These are phyloP conservation scores for Nannochloris sp. DNA, from an alignment of 139 green algal species.

Conservation along the genomic window DNA sequence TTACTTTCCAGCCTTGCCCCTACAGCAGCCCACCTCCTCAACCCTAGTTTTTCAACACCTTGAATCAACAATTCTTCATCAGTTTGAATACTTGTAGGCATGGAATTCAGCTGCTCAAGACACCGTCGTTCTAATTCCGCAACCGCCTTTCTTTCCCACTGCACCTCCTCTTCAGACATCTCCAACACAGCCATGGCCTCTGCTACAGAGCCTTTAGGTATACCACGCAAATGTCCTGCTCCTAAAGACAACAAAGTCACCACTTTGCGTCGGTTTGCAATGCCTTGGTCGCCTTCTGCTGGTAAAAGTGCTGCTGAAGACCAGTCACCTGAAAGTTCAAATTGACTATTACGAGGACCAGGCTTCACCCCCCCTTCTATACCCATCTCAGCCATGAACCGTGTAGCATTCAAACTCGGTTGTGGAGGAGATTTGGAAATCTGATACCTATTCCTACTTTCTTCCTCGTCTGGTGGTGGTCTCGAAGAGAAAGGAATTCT, in stretches of 20 bases:
- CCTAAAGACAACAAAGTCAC: neutral
- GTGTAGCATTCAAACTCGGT: neutral
- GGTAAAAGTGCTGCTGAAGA: neutral
- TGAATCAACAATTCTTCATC: neutral
- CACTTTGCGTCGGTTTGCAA: neutral
- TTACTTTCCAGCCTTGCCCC: neutral
- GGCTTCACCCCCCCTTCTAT: neutral
- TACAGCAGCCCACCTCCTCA: neutral
- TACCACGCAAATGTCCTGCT: neutral
- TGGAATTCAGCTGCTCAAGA: neutral
- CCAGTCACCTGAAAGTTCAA: neutral
- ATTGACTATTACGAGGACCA: neutral
- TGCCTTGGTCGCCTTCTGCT: neutral
- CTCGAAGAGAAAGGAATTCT: constrained; percentile 11
- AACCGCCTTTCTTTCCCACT: neutral
- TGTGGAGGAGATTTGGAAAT: too few species aligned
- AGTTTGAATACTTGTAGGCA: neutral
- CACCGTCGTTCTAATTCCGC: neutral
- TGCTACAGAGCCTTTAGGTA: neutral
- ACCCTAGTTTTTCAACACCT: neutral
- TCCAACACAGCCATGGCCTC: neutral
- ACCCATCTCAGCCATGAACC: neutral
- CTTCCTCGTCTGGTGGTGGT: too few species aligned
- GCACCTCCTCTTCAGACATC: neutral
- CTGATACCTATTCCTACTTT: too few species aligned